Percentiles rank a stretch among this genome's conserved stretches.
phyloP scores from a whole-genome alignment of 2,329 filamentous ascomycete genomes.

The Colletotrichum zoysiae region DNA sequence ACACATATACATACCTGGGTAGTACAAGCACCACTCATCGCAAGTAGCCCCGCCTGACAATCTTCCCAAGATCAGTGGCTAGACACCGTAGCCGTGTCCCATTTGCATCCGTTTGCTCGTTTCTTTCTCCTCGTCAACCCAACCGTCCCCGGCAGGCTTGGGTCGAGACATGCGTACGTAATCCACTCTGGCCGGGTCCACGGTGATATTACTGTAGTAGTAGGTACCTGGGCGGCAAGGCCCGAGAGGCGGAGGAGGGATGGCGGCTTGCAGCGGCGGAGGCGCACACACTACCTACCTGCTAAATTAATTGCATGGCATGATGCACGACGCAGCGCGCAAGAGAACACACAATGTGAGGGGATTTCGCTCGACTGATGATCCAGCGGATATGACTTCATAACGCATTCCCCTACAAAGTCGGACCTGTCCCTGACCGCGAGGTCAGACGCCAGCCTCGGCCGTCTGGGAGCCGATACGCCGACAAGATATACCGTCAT shows the following conservation, averaged over 20 bases:
- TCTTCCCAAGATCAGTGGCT: conserved; percentile 4
- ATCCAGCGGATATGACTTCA: conserved; percentile 26
- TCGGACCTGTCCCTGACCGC: background rate
- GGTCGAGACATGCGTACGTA: conserved; percentile 3
- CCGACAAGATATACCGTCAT: background rate
- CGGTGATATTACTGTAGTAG: background rate
- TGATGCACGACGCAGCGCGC: background rate
- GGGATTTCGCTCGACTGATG: conserved; percentile 20
- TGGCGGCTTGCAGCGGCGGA: conserved; percentile 23
- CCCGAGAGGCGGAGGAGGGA: background rate
- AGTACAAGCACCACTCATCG: background rate
- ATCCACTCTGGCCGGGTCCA: background rate
- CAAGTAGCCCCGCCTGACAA: background rate
- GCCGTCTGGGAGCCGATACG: background rate
- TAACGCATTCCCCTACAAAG: background rate
- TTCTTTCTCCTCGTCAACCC: background rate
- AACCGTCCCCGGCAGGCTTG: conserved; percentile 8
- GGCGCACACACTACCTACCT: background rate
- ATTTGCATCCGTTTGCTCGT: background rate
- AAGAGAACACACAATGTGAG: conserved; percentile 8
- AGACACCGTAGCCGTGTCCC: background rate
- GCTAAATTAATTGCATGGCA: too few relatives aligned
- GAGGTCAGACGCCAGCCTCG: too few relatives aligned
- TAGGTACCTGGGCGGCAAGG: background rate
- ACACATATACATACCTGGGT: too few relatives aligned